Base-by-base conservation (phyloP, 192 early-diverging fungal species). In the Lunasporangiospora selenospora region DNA sequence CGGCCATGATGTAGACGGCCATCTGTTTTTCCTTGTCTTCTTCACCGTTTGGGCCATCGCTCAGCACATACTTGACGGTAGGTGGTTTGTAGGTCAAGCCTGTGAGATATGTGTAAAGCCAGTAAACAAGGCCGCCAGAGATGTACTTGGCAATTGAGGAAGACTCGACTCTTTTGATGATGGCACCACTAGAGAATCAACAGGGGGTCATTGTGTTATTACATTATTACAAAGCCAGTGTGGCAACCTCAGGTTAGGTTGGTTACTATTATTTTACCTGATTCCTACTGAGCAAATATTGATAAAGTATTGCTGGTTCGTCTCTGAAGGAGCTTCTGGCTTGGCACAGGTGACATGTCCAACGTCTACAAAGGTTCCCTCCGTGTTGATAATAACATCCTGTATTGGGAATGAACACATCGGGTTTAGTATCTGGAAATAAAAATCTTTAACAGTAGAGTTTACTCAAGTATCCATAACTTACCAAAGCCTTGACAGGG, bases 71-170 rank as follows among this genome's bases (percentile, higher is more conserved):
- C 7, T 55, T 61, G 36, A 71, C 59, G 16, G 38, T 37, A 6
- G 67, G 67, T 13, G 67, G 29, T 37, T 33, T 29, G 26, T 71
- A 71, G 23, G 34, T 31, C 3, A 70, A 11, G 11, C 58, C 66
- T 11, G 66, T 70, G 27, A 70, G 51, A 38, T 70, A 70, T 6
- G 66, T 70, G 44, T 70, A 70, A 15, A 70, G 43, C 66, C 66
- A 70, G 55, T 70, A 70, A 0, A 61, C 66, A 9, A 70, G 36
- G 15, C 66, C 58, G 4, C 66, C 66, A 16, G 66, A 70, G 2
- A 70, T 44, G 16, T 54, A 36, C 31, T 70, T 70, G 10, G 66
- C 66, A 23, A 70, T 46, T 7, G 52, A 48, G 15, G 66, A 70
- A 3, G 66, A 61, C 24, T 60, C 66, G 1, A 70, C 66, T 31